Conservation (phyloP, 108 stramenopile genomes). For the Mayamaea pseudoterrestris region DNA sequence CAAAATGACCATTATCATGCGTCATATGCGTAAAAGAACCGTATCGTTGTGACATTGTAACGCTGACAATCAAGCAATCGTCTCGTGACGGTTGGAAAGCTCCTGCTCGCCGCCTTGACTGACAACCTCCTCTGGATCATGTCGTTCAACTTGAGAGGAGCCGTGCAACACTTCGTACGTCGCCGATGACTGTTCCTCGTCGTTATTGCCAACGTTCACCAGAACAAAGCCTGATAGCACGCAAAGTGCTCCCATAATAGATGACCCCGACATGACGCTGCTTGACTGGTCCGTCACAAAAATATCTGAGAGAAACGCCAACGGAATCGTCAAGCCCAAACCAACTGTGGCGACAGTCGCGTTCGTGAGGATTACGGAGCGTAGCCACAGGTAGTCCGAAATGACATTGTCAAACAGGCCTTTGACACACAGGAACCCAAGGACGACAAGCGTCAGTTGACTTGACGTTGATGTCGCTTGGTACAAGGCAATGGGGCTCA, state of each 20-base stretch:
- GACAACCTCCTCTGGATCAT: too few relatives aligned
- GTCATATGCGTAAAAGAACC: too few relatives aligned
- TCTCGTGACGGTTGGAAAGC: too few relatives aligned
- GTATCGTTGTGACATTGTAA: too few relatives aligned
- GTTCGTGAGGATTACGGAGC: constrained; percentile 86
- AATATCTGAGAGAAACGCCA: constrained; percentile 53
- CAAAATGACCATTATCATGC: too few relatives aligned
- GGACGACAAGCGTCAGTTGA: constrained; percentile 34
- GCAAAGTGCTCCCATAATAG: constrained; percentile 49
- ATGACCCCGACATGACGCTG: constrained; percentile 20
- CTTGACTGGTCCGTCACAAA: constrained; percentile 28
- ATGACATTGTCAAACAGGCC: constrained; percentile 76
- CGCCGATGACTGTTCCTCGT: too few relatives aligned
- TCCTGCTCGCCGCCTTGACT: too few relatives aligned
- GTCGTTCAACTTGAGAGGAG: too few relatives aligned
- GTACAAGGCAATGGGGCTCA: constrained; percentile 60
- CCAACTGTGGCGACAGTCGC: constrained; percentile 96
- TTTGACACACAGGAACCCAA: constrained; percentile 38
- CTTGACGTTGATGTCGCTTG: constrained; percentile 1
- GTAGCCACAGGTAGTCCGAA: constrained; percentile 92
- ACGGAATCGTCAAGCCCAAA: constrained; percentile 91
- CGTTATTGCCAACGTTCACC: constrained; percentile 49
- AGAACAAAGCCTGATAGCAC: constrained; percentile 68
- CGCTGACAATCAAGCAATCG: too few relatives aligned
- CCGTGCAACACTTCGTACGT: too few relatives aligned